Evolutionary conservation across 257 asterid genomes (phyloP).

Genomic region (Nemophila menziesii): DNA sequence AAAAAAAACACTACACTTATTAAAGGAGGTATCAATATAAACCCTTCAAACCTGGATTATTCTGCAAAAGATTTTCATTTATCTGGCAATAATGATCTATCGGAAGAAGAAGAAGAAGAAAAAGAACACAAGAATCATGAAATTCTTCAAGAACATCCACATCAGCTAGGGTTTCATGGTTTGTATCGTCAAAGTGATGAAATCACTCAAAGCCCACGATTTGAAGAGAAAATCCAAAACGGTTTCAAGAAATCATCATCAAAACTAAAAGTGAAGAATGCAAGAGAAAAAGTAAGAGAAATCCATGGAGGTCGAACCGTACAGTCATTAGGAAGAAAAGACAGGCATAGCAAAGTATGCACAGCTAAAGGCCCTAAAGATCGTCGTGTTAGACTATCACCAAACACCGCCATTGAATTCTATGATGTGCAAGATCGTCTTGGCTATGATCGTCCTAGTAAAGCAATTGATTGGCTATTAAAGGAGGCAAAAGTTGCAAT

Average conservation of each 20-base stretch:
- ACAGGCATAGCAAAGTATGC: slow-evolving; percentile 77
- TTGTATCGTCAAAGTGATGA: background rate
- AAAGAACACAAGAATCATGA: background rate
- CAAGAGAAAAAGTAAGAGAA: background rate
- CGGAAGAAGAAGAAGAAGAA: slow-evolving; percentile 9
- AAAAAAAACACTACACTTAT: too few relatives aligned
- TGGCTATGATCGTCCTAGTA: slow-evolving; percentile 82
- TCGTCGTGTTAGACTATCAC: slow-evolving; percentile 78
- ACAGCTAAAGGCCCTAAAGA: slow-evolving; percentile 74
- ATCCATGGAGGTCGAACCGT: slow-evolving; percentile 13
- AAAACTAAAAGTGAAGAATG: slow-evolving; percentile 2
- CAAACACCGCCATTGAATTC: slow-evolving; percentile 74
- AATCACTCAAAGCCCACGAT: background rate
- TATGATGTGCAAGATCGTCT: slow-evolving; percentile 79
- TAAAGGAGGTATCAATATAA: background rate
- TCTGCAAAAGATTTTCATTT: slow-evolving; percentile 9
- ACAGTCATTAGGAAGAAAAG: slow-evolving; percentile 65
- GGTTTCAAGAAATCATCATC: background rate
- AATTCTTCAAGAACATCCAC: background rate
- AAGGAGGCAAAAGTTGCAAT: slow-evolving; percentile 48
- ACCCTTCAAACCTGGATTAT: slow-evolving; percentile 16
- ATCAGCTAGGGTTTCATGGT: slow-evolving; percentile 2
- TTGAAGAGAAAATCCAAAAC: slow-evolving; percentile 5
- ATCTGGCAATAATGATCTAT: slow-evolving; percentile 5
- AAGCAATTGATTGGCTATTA: slow-evolving; percentile 90